phyloP scores from a whole-genome alignment of 352 stramenopile genomes.

The Pythium diclinum region DNA sequence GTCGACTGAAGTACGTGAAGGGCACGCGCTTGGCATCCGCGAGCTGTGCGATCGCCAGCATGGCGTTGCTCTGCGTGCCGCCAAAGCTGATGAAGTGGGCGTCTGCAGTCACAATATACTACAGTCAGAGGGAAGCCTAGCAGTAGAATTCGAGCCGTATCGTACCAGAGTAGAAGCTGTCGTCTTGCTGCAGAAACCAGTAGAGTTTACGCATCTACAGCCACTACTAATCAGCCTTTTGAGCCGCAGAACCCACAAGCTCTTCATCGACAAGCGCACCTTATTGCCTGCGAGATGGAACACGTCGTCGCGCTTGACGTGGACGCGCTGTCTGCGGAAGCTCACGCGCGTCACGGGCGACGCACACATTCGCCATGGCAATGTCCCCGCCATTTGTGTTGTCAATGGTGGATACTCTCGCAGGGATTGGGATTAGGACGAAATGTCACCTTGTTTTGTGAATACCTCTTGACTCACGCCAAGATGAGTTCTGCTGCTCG shows the following conservation, averaged over 20 bases:
- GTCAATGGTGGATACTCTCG: neutral
- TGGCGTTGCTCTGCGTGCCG: constrained; percentile 82
- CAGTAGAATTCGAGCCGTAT: neutral
- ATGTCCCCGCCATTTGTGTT: neutral
- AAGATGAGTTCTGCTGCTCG: no score
- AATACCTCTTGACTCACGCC: neutral
- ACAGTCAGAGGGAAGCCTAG: neutral
- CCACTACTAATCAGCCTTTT: neutral
- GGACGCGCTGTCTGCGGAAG: constrained; percentile 64
- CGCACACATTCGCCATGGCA: constrained; percentile 9
- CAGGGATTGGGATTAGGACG: neutral
- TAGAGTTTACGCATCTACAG: constrained; percentile 82
- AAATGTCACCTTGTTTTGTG: neutral
- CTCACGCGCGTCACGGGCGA: constrained; percentile 63
- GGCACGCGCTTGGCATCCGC: constrained; percentile 62
- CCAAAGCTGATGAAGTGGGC: constrained; percentile 74
- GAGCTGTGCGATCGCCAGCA: constrained; percentile 80
- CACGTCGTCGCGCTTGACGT: constrained; percentile 83
- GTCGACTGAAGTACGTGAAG: constrained; percentile 85
- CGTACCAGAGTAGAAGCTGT: constrained; percentile 51
- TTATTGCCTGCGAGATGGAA: constrained; percentile 86
- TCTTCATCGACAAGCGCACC: constrained; percentile 27
- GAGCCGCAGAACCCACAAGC: neutral
- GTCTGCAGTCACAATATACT: constrained; percentile 13
- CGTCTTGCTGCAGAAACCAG: constrained; percentile 68